These are phyloP conservation scores for Blastomyces parvus DNA, from an alignment of 2,329 filamentous ascomycete species.

Conservation along the genomic window DNA sequence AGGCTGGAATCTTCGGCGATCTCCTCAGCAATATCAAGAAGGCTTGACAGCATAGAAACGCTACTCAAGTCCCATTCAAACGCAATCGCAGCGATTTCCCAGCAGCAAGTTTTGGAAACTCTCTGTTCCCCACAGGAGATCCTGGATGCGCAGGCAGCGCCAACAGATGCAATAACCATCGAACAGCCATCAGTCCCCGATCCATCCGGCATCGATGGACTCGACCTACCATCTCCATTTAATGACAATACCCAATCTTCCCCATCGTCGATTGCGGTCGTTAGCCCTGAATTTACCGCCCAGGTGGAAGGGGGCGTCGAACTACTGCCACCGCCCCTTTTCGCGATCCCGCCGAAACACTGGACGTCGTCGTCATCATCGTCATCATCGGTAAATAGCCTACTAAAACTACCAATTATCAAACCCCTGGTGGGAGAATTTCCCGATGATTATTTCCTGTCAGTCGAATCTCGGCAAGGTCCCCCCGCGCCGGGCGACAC, in stretches of 20 bases:
- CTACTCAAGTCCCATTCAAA: slow-evolving; percentile 8
- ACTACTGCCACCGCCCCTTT: neutral
- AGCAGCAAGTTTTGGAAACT: neutral
- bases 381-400: slow-evolving; percentile 4
- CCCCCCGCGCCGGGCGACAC: neutral
- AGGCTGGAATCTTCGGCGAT: slow-evolving; percentile 5
- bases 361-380: neutral
- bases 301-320: neutral
- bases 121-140: neutral
- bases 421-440: slow-evolving; percentile 11
- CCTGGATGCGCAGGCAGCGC: neutral
- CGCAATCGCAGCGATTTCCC: slow-evolving; percentile 7
- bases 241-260: slow-evolving; percentile 7
- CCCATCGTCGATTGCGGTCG: neutral
- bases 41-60: slow-evolving; percentile 6
- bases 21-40: slow-evolving; percentile 8
- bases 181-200: neutral
- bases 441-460: slow-evolving; percentile 10
- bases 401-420: slow-evolving; percentile 8
- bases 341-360: slow-evolving; percentile 11
- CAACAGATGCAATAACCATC: neutral
- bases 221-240: slow-evolving; percentile 4
- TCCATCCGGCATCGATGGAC: neutral
- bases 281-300: slow-evolving; percentile 2
- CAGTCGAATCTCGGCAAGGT: slow-evolving; percentile 7